A percentile compares a stretch with the other conserved stretches of the same genome.
These are phyloP conservation scores for Talaromyces sp. DNA, from an alignment of 2,329 filamentous ascomycete species.

Conservation along the genomic window DNA sequence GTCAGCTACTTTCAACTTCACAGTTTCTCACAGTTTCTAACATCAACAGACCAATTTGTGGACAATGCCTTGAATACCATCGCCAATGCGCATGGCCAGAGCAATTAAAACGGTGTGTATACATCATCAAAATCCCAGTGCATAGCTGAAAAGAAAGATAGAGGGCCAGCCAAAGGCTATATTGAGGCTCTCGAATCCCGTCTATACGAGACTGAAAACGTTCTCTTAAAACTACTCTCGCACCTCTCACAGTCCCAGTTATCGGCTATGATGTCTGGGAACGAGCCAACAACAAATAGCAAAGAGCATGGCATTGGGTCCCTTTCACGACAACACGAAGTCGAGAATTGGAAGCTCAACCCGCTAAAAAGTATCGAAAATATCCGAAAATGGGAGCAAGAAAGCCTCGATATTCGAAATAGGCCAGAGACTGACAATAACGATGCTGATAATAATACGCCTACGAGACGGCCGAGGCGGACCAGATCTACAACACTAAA, in stretches of 20 bases:
- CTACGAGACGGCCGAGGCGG: background rate
- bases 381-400: conserved; percentile 31
- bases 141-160: conserved; percentile 13
- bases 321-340: conserved; percentile 25
- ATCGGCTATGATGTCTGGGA: conserved; percentile 15
- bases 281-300: conserved; percentile 2
- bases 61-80: conserved; percentile 28
- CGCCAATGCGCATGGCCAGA: conserved; percentile 33
- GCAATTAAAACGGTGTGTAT: conserved; percentile 30
- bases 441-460: background rate
- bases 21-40: conserved; percentile 3
- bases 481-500: background rate
- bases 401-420: conserved; percentile 14
- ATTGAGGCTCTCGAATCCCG: conserved; percentile 39
- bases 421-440: background rate
- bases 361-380: conserved; percentile 28
- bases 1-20: conserved; percentile 19
- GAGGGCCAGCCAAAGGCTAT: conserved; percentile 44
- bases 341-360: conserved; percentile 33
- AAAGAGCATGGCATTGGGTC: conserved; percentile 15
- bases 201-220: conserved; percentile 36
- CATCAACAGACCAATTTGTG: conserved; percentile 26
- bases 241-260: conserved; percentile 28
- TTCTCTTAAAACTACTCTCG: conserved; percentile 33
- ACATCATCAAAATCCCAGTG: background rate